Conservation (phyloP, 2,329 filamentous ascomycete species). For the Magnaporthiopsis rhizophila region DNA sequence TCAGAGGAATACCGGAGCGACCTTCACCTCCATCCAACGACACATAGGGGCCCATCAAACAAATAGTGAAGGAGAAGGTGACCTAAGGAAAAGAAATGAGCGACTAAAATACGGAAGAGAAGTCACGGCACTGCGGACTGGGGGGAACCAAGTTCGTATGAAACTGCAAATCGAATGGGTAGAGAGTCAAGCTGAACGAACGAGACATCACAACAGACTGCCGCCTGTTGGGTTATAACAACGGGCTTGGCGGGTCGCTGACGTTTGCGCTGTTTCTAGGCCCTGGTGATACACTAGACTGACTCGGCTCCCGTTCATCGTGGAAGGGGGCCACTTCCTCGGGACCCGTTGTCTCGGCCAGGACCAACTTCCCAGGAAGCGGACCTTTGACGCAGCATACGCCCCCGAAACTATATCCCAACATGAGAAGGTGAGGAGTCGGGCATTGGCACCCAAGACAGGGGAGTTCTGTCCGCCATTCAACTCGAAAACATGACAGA, state of each 20-base stretch:
- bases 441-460: neutral
- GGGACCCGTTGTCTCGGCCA: neutral
- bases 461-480: neutral
- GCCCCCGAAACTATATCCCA: neutral
- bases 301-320: neutral
- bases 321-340: neutral
- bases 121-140: neutral
- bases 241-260: neutral
- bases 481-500: too few species aligned
- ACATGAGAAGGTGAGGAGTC: neutral
- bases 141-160: neutral
- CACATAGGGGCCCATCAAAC: neutral
- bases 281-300: neutral
- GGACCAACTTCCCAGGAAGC: neutral
- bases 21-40: neutral
- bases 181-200: neutral
- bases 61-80: too few species aligned
- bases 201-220: neutral
- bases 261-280: neutral
- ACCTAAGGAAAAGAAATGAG: neutral
- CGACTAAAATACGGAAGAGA: neutral
- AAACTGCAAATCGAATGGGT: neutral
- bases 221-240: neutral
- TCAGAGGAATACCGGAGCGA: neutral
- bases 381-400: neutral